Evolutionary conservation across 805 yeast species (phyloP).

Genomic region (Cyberlindnera petersonii): DNA sequence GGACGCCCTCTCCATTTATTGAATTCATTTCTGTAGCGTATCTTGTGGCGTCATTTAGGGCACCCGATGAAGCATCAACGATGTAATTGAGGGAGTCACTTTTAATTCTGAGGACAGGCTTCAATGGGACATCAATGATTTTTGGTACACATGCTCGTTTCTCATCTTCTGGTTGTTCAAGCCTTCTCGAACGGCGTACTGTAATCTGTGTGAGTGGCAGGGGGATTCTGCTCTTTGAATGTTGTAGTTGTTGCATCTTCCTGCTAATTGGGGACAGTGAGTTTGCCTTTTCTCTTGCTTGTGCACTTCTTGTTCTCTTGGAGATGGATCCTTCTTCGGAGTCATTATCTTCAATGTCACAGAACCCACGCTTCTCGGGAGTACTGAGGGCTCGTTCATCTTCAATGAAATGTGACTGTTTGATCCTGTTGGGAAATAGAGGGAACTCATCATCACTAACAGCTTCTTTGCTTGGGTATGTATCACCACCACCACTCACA

Average conservation of each 20-base stretch:
- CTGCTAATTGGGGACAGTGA: conserved; percentile 13
- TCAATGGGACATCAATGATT: conserved; percentile 10
- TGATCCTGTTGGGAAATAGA: conserved; percentile 12
- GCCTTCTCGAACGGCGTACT: conserved; percentile 24
- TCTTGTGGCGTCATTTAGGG: conserved; percentile 57
- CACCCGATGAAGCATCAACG: conserved; percentile 61
- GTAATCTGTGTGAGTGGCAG: conserved; percentile 12
- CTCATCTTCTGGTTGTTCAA: conserved; percentile 9
- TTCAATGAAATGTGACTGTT: conserved; percentile 3
- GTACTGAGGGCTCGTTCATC: conserved; percentile 16
- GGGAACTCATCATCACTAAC: conserved; percentile 15
- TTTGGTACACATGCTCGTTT: conserved; percentile 19
- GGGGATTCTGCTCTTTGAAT: conserved; percentile 21
- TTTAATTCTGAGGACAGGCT: conserved; percentile 16
- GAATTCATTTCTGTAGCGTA: conserved; percentile 69
- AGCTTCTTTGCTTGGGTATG: neutral
- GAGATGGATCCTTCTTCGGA: conserved; percentile 12
- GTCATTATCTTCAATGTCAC: conserved; percentile 3
- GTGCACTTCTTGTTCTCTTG: conserved; percentile 13
- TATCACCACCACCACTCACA: no score
- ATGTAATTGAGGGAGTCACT: conserved; percentile 35
- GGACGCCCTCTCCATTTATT: conserved; percentile 56
- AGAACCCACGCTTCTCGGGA: conserved; percentile 11
- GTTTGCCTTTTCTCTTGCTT: neutral
- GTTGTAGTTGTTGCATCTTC: conserved; percentile 10